These are phyloP conservation scores for Talaromyces borbonicus DNA, from an alignment of 495 filamentous ascomycete species.

Conservation along the genomic window DNA sequence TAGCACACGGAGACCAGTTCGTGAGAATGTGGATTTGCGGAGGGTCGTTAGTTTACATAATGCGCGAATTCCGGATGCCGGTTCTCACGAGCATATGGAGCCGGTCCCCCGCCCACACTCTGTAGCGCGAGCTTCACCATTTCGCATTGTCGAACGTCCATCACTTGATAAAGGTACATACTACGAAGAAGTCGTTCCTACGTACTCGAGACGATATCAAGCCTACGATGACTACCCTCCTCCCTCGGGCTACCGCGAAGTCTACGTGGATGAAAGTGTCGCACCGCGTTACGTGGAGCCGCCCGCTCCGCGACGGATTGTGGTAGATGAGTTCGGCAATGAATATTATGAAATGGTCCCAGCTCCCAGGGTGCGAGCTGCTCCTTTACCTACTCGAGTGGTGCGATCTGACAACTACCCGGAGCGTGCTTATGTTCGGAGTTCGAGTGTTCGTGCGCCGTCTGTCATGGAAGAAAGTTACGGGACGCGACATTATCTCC, in stretches of 20 bases:
- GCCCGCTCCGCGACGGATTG: slow-evolving; percentile 45
- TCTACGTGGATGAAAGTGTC: slow-evolving; percentile 30
- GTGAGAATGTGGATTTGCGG: slow-evolving; percentile 48
- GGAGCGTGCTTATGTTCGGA: slow-evolving; percentile 24
- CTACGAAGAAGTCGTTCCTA: slow-evolving; percentile 45
- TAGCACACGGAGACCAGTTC: slow-evolving; percentile 28
- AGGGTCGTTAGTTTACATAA: slow-evolving; percentile 50
- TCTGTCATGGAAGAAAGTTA: slow-evolving; percentile 35
- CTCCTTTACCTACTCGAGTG: slow-evolving; percentile 37
- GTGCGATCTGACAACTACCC: slow-evolving; percentile 27
- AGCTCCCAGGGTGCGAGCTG: slow-evolving; percentile 31
- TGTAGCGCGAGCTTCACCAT: slow-evolving; percentile 46
- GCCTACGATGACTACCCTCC: slow-evolving; percentile 49
- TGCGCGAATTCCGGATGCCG: slow-evolving; percentile 37
- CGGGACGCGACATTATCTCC: slow-evolving; percentile 34
- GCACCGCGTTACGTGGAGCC: slow-evolving; percentile 46
- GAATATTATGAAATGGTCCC: slow-evolving; percentile 56
- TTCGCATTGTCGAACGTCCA: slow-evolving; percentile 46
- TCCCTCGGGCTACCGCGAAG: slow-evolving; percentile 42
- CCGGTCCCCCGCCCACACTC: slow-evolving; percentile 32
- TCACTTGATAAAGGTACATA: slow-evolving; percentile 38
- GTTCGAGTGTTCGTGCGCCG: slow-evolving; percentile 29
- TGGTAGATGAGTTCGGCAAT: slow-evolving; percentile 62
- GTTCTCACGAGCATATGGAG: slow-evolving; percentile 33
- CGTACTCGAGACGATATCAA: slow-evolving; percentile 32